Percentiles rank a stretch among this genome's conserved stretches.
Conservation (phyloP, 169 alveolate species). For the Fabrea salina region DNA sequence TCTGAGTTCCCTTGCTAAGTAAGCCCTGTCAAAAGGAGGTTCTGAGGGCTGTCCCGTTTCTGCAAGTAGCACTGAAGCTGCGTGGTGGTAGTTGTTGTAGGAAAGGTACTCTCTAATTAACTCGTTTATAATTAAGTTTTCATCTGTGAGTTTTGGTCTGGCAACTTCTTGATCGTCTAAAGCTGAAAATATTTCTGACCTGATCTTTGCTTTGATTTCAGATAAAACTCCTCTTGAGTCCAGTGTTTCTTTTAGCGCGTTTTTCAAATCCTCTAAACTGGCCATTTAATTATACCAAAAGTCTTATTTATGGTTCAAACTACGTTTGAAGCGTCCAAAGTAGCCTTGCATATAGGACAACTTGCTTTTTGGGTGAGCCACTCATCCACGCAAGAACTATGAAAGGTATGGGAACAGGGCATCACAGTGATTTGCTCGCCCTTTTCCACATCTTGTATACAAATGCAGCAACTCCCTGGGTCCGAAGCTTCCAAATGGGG, state of each 20-base stretch:
- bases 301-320: too few relatives aligned
- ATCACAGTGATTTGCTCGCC: slow-evolving; percentile 26
- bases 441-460: slow-evolving; percentile 10
- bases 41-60: slow-evolving; percentile 80
- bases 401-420: slow-evolving; percentile 48
- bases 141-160: slow-evolving; percentile 67
- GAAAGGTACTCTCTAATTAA: slow-evolving; percentile 81
- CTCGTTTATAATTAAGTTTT: slow-evolving; percentile 81
- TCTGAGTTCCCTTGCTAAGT: slow-evolving; percentile 42
- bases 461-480: slow-evolving; percentile 29
- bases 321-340: too few relatives aligned
- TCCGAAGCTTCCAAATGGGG: slow-evolving; percentile 1
- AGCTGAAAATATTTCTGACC: slow-evolving; percentile 80
- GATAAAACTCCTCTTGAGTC: slow-evolving; percentile 73
- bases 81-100: slow-evolving; percentile 72
- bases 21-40: slow-evolving; percentile 63
- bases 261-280: slow-evolving; percentile 74
- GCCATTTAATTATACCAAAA: too few relatives aligned
- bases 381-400: slow-evolving; percentile 34
- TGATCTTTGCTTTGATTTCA: slow-evolving; percentile 72
- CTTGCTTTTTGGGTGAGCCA: slow-evolving; percentile 32
- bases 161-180: slow-evolving; percentile 64
- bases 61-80: slow-evolving; percentile 70
- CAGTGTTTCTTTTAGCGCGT: slow-evolving; percentile 77
- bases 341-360: slow-evolving; percentile 49